These are phyloP conservation scores for Claviceps purpurea DNA, from an alignment of 2,329 filamentous ascomycete species.

Conservation along the genomic window DNA sequence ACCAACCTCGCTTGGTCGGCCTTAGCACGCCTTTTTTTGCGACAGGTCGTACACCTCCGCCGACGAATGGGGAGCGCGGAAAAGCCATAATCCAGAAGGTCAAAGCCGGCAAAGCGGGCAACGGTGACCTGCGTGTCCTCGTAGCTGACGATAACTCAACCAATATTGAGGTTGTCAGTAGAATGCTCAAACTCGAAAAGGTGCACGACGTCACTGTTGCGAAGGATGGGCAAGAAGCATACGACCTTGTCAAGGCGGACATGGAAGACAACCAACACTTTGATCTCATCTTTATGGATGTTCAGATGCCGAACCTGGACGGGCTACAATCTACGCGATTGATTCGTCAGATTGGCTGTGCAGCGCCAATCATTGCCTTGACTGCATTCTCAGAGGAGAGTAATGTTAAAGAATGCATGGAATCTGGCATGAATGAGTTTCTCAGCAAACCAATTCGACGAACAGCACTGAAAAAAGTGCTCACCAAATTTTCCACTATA, in stretches of 20 bases:
- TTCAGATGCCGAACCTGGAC: conserved; percentile 89
- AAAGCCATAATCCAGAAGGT: conserved; percentile 52
- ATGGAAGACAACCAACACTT: conserved; percentile 64
- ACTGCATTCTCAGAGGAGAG: conserved; percentile 86
- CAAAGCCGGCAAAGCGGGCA: conserved; percentile 30
- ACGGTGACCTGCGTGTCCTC: conserved; percentile 60
- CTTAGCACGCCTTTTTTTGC: conserved; percentile 73
- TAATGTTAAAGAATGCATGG: conserved; percentile 75
- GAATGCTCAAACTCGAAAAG: conserved; percentile 61
- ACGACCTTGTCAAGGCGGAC: conserved; percentile 69
- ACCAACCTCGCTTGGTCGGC: conserved; percentile 68
- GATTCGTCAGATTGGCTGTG: conserved; percentile 77
- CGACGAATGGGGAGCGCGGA: conserved; percentile 39
- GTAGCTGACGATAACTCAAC: conserved; percentile 62
- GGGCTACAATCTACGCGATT: conserved; percentile 75
- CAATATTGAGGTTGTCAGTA: conserved; percentile 44
- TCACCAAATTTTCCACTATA: conserved; percentile 74
- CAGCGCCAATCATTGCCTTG: conserved; percentile 75
- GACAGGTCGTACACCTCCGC: conserved; percentile 22
- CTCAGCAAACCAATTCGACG: conserved; percentile 63
- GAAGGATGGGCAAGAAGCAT: conserved; percentile 75
- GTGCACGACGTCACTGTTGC: conserved; percentile 83
- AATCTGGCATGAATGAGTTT: conserved; percentile 88
- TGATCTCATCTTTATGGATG: conserved; percentile 91
- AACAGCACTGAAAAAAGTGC: conserved; percentile 73